Conservation (phyloP, 2,329 filamentous ascomycete species). For the Nemania serpens region DNA sequence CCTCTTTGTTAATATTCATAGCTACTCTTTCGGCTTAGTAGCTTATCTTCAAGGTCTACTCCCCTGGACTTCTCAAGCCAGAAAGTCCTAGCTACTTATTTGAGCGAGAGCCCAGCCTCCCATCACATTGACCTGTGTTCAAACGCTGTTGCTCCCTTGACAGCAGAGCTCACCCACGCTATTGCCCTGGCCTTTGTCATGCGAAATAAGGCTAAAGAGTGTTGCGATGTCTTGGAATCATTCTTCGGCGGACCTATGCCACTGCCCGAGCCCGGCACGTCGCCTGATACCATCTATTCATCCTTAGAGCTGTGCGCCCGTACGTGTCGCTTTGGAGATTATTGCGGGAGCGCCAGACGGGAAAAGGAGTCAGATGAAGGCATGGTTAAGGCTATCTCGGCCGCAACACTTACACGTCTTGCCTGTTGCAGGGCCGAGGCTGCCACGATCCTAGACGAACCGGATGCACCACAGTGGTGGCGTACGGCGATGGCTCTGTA, state of each 20-base stretch:
- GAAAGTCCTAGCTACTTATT: conserved; percentile 8
- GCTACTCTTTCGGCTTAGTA: conserved; percentile 1
- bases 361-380: conserved; percentile 1
- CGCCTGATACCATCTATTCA: conserved; percentile 14
- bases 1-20: background rate
- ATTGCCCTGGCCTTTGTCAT: conserved; percentile 7
- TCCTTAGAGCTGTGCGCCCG: conserved; percentile 5
- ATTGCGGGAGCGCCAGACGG: background rate
- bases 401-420: conserved; percentile 13
- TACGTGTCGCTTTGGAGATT: background rate
- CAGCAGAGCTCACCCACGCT: conserved; percentile 14
- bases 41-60: background rate
- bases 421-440: conserved; percentile 21
- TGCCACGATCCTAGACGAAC: conserved; percentile 13
- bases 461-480: conserved; percentile 18
- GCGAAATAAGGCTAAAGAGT: conserved; percentile 7
- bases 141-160: conserved; percentile 5
- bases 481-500: conserved; percentile 19
- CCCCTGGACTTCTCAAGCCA: conserved; percentile 17
- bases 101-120: background rate
- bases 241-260: conserved; percentile 24
- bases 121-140: conserved; percentile 9
- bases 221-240: conserved; percentile 15
- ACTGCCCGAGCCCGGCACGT: conserved; percentile 18
- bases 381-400: conserved; percentile 4